These are phyloP conservation scores for Boletus austroedulis DNA, from an alignment of 1,284 basidiomycete species.

Conservation along the genomic window DNA sequence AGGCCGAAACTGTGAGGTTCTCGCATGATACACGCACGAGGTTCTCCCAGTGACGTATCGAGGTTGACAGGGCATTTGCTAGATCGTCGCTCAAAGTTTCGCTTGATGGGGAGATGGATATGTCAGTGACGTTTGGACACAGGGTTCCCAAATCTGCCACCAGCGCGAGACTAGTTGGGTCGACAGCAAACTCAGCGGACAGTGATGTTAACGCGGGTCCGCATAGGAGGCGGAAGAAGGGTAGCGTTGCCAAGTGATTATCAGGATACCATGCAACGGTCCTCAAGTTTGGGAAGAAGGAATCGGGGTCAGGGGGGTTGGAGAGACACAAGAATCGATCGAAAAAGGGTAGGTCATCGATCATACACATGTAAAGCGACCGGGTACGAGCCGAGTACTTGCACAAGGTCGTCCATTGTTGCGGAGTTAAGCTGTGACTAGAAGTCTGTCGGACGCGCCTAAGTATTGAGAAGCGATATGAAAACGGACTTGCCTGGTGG, in stretches of 20 bases:
- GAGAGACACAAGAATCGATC: slow-evolving; percentile 15
- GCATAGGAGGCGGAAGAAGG: slow-evolving; percentile 27
- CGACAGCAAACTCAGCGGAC: slow-evolving; percentile 22
- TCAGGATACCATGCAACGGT: slow-evolving; percentile 22
- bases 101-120: slow-evolving; percentile 18
- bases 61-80: slow-evolving; percentile 16
- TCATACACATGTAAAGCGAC: slow-evolving; percentile 21
- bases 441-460: not conserved
- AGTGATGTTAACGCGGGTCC: slow-evolving; percentile 22
- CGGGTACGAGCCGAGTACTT: slow-evolving; percentile 23
- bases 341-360: slow-evolving; percentile 15
- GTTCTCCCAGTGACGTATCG: slow-evolving; percentile 22
- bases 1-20: slow-evolving; percentile 17
- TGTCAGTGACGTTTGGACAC: slow-evolving; percentile 27
- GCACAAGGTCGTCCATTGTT: slow-evolving; percentile 23
- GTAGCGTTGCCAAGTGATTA: slow-evolving; percentile 22
- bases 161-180: slow-evolving; percentile 17
- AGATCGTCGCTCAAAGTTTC: slow-evolving; percentile 11
- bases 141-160: slow-evolving; percentile 15
- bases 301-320: slow-evolving; percentile 13
- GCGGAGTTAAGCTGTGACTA: not conserved
- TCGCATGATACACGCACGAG: slow-evolving; percentile 25
- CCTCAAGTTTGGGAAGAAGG: slow-evolving; percentile 26
- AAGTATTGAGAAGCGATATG: not conserved
- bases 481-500: slow-evolving; percentile 12